Base-by-base conservation (phyloP, 176 grass and related monocot genomes). In the Chloris gayana region DNA sequence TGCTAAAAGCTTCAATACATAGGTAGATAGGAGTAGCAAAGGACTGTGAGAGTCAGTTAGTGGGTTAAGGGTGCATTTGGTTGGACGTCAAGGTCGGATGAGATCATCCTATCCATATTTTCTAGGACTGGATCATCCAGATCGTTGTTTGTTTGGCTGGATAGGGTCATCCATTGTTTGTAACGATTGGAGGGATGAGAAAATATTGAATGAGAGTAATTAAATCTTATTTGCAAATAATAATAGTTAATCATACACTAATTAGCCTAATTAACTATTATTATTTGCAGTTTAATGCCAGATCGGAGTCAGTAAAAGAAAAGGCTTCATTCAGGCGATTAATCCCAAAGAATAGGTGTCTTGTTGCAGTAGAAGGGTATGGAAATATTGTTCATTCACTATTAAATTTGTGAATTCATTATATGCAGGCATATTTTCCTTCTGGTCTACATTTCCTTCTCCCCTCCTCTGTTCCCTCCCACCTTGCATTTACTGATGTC, bases 361-460 rank as follows among this genome's bases (percentile, higher is more conserved):
- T 98, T 61, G 85, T 91, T 69, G 89, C 95, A 80, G 89, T 91
- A 85, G 92, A 94, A 94, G 95, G 95, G 95, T 98, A 94, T 86
- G 83, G 2, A 73, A 71, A 67, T 47, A 64, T 66, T 44, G 37
- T 44, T 25, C 10, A 72, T 44, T 25, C 10, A 72, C 59, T 22
- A 61, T 74, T 35, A 45, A 31, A 56, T 64, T 33, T 80, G 11
- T 14, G 26, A 58, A 25, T 84, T 58, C 2, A 54, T 30, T 37
- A 58, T 75, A 42, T 84, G 9, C 38, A 59, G 11, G 41, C 65
- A 68, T 73, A 78, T 68, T 13, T 49, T 30, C 42, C 22, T 59
- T 61, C 12, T 29, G 10, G 12, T 29, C 12, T 12, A 1, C 4
- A 61, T 64, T 8, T 58, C 22, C n/a, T 6, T 24, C 54, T 9